Base-by-base conservation (phyloP, 352 stramenopile species). In the Phytophthora cactorum region DNA sequence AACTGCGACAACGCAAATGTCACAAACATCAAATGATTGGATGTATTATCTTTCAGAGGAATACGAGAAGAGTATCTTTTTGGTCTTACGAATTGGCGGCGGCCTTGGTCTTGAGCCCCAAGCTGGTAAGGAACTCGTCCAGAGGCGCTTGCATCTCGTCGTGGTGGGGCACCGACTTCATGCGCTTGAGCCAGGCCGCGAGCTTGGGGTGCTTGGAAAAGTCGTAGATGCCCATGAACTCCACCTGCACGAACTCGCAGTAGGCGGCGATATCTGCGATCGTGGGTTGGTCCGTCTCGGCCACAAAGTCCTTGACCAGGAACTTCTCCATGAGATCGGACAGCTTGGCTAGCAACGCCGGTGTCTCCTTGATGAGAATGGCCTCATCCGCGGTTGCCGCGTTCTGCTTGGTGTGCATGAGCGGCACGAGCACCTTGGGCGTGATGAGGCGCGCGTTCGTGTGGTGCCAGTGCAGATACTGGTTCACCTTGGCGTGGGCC, bases 401-500 rank as follows among this genome's bases (percentile, higher is more conserved):
- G 49, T 66, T 69, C 55, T 68, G 46, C 53, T 75, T 77, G n/a
- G 60, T 63, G 44, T 74, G 68, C 52, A 86, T 55, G 27, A 75
- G 58, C 41, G 79, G 77, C 49, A 77, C 70, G 14, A 90, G 49
- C 12, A 90, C 63, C n/a, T 79, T 61, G 28, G 64, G 39, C 41
- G 82, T 88, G 62, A 81, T 81, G 28, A 70, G 41, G 22, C 82
- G 82, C 43, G 61, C 66, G 65, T 80, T 84, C 52, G 74, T 87
- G 81, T 92, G 84, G 67, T 92, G 84, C 84, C 84, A 92, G 77
- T 87, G 75, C 44, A 91, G 72, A 52, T 86, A 89, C 72, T 91
- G 68, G 74, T 91, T 81, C 34, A 91, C 63, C 69, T 91, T 91
- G 49, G 83, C 79, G 52, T 76, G 83, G 32, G 72, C 70, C 54